Base-by-base conservation (phyloP, 768 basidiomycete genomes). In the Cystobasidiopsis lactophilus region DNA sequence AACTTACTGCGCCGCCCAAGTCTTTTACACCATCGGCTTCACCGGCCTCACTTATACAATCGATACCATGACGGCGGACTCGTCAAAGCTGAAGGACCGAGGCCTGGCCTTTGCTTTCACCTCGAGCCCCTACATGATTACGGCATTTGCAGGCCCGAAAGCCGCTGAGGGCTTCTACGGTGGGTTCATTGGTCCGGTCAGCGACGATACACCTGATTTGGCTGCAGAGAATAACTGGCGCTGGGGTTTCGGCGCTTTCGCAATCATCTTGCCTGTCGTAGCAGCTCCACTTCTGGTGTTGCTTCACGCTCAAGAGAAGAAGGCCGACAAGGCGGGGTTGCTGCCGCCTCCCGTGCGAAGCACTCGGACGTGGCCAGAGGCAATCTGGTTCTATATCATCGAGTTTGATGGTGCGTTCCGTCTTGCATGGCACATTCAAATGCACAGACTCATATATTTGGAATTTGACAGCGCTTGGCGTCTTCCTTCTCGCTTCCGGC, bases 71-170 rank as follows among this genome's bases (percentile, higher is more conserved):
- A 53, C 55, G 1, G 52, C 52, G 13, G 57, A 61, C 40, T 40
- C 52, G 3, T 31, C 26, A 2, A 35, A 24, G 2, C 24, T 53
- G 14, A 46, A 35, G 29, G 4, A 46, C 24, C 3, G 63, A 61
- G 63, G 63, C 48, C 48, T 64, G 3, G 63, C 63, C 5, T 64
- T 57, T 52, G 63, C 63, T 37, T 60, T 57, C 54, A 59, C 40
- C 37, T 45, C 55, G 2, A 49, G 44, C 7, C 58, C 58, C 16
- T 58, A 49, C 26, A 56, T 58, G 24, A 58, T 58, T 45, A 56
- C 58, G 3, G 58, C 58, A 10, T 56, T 56, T 33, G 58, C 55
- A 9, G 58, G 58, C 5, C 52, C 58, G 1, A 48, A 45, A 23
- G 47, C 52, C 4, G 50, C 62, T 0, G 62, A 64, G 39, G 30